Evolutionary conservation across 768 basidiomycete genomes (phyloP).

Genomic region (Tylopilus plumbeoviolaceoides): DNA sequence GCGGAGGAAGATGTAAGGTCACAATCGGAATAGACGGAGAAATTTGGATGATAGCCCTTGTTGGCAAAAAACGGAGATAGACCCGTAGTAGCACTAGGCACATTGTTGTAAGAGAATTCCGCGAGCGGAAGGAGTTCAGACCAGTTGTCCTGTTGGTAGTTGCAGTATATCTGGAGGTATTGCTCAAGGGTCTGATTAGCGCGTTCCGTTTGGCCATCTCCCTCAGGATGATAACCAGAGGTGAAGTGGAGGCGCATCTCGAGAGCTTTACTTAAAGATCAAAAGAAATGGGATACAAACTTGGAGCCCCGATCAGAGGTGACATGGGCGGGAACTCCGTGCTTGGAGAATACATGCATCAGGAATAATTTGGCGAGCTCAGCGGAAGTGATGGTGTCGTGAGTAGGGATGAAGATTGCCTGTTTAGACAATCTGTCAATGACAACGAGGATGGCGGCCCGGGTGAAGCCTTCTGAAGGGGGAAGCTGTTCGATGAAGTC

Average conservation of each 20-base stretch:
- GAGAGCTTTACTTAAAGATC: too few species aligned
- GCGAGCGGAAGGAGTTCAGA: background rate
- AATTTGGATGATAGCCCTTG: background rate
- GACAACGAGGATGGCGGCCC: too few species aligned
- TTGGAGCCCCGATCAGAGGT: too few species aligned
- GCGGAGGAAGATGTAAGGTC: background rate
- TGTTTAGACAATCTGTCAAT: too few species aligned
- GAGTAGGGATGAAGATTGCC: too few species aligned
- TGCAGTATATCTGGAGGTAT: background rate
- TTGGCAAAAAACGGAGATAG: background rate
- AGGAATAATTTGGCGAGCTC: too few species aligned
- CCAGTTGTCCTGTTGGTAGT: constrained; percentile 7
- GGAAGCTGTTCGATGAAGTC: too few species aligned
- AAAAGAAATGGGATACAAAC: too few species aligned
- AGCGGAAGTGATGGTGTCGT: too few species aligned
- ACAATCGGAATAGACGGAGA: background rate
- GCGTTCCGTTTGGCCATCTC: background rate
- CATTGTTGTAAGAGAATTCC: background rate
- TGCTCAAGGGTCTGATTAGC: background rate
- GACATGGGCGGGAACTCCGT: too few species aligned
- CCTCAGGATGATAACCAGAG: background rate
- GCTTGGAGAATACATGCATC: too few species aligned
- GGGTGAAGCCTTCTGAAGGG: too few species aligned
- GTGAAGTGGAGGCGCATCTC: background rate
- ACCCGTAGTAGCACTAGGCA: background rate